phyloP scores from a whole-genome alignment of 139 green algal species.

The Chlorella ohadii region DNA sequence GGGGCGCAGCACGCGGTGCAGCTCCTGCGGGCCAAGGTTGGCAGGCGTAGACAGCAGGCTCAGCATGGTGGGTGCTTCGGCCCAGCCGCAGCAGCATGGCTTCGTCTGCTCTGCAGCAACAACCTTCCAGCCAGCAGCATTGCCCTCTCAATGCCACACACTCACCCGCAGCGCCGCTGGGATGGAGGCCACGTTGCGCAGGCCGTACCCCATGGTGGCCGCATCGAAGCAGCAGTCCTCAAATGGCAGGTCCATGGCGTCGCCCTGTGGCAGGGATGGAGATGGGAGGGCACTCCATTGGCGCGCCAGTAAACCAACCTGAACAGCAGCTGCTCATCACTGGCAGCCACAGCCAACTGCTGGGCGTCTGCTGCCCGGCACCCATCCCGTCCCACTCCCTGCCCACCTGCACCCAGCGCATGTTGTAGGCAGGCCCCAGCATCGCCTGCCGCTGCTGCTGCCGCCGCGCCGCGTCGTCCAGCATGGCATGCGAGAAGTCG shows the following conservation, averaged over 20 bases:
- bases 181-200: constrained; percentile 91
- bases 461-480: constrained; percentile 68
- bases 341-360: no score
- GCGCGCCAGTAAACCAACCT: no score
- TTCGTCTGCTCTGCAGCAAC: no score
- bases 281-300: no score
- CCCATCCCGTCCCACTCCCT: not conserved
- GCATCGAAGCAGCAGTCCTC: constrained; percentile 83
- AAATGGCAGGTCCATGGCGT: constrained; percentile 93
- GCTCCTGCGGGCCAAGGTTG: constrained; percentile 82
- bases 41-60: no score
- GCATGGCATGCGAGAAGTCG: constrained; percentile 95
- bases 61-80: no score
- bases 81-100: not conserved
- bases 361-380: no score
- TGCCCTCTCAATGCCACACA: not conserved
- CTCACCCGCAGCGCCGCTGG: constrained; percentile 40
- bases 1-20: constrained; percentile 88
- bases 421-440: not conserved
- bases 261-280: constrained; percentile 92
- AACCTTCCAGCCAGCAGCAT: no score
- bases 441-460: constrained; percentile 23
- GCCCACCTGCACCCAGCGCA: constrained; percentile 71
- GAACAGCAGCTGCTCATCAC: no score
- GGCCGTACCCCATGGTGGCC: constrained; percentile 96